Conservation (phyloP, 495 filamentous ascomycete species). For the Hypomontagnella monticulosa region DNA sequence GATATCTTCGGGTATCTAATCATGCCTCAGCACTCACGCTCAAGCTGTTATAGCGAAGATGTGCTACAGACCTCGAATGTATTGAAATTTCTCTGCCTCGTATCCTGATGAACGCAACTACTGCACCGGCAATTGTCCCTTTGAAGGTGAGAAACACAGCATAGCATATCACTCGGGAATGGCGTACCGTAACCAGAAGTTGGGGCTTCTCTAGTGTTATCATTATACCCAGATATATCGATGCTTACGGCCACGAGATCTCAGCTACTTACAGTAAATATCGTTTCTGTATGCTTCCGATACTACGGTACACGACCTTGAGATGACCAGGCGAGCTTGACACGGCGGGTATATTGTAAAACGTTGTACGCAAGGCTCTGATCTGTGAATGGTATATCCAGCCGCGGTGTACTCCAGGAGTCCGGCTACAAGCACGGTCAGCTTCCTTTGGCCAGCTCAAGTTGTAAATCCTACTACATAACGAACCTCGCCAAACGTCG, state of each 20-base stretch:
- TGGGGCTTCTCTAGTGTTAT: slow-evolving; percentile 37
- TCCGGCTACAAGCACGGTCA: slow-evolving; percentile 18
- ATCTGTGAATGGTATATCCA: slow-evolving; percentile 2
- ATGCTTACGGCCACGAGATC: background rate
- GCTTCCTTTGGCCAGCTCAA: background rate
- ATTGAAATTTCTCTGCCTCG: slow-evolving; percentile 76
- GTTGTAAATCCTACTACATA: background rate
- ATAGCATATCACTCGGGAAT: background rate
- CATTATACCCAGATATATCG: background rate
- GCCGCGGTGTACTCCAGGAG: background rate
- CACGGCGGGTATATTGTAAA: slow-evolving; percentile 26
- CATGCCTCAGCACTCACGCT: slow-evolving; percentile 19
- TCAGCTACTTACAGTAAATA: slow-evolving; percentile 37
- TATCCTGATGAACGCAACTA: slow-evolving; percentile 78
- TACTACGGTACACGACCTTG: slow-evolving; percentile 16
- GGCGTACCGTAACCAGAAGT: slow-evolving; percentile 55
- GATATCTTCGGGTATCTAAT: slow-evolving; percentile 63
- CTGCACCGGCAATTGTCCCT: slow-evolving; percentile 84
- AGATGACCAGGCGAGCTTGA: slow-evolving; percentile 25
- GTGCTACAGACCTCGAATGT: slow-evolving; percentile 63
- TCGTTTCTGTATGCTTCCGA: slow-evolving; percentile 11
- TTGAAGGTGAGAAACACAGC: slow-evolving; percentile 18
- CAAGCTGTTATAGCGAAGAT: background rate
- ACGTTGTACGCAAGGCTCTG: slow-evolving; percentile 24
- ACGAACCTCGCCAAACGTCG: slow-evolving; percentile 22